Evolutionary conservation across 306 rosid species (phyloP), one percentile per base, ranked within the genome.

Genomic region (Prunus salicina): DNA sequence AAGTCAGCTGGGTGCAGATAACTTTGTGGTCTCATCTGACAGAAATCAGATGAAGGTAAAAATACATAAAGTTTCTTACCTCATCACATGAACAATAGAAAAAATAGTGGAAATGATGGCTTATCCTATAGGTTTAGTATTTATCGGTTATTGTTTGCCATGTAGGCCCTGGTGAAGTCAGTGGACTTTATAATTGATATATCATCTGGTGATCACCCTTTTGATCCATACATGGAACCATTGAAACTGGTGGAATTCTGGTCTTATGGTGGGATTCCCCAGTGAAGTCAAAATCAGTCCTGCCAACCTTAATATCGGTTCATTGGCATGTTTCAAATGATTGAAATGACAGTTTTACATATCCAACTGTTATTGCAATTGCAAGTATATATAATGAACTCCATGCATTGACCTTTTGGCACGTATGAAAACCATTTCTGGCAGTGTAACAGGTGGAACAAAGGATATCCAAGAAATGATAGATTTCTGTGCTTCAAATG

Each of bases 121-220:
- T 30, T 69, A 27, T 69, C 18, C 8, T 69, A 15, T 27, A 38
- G 46, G 3, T 41, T 20, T 16, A n/a, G n/a, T 57, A 10, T 41
- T 72, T 4, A 20, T 12, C 4, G 58, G 55, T 16, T 75, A 51
- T 43, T 51, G 10, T 71, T 22, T 68, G 49, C 38, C 78, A 4
- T 78, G 66, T 78, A 93, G 98, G 88, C 88, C 7, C 77, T 86
- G 85, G 82, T 89, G 8, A 89, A 85, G 74, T 86, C 97, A 3
- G 72, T 88, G 4, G 97, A 93, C 85, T 93, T 90, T 51, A 83
- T 93, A 45, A 34, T 93, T 56, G 97, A 91, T 82, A 81, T 94
- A 24, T 93, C 97, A 30, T 91, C 96, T 46, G 98, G 98, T 76
- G 90, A 90, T 85, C 98, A 93, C 67, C 87, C 86, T 1, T 89